A percentile compares a stretch with the other conserved stretches of the same genome.
These are phyloP conservation scores for Phycomyces blakesleeanus DNA, from an alignment of 192 early-diverging fungal species.

Conservation along the genomic window DNA sequence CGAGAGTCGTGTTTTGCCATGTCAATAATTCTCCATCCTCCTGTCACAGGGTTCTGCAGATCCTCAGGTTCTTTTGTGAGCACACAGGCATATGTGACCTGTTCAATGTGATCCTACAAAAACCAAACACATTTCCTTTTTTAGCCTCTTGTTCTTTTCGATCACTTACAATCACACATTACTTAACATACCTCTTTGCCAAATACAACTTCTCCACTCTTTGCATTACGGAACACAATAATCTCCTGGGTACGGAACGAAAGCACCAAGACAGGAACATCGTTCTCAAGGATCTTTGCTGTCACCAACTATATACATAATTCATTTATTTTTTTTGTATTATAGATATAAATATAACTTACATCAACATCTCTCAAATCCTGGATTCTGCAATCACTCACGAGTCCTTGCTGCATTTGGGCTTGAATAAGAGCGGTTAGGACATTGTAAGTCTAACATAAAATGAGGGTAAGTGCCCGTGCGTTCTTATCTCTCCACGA, in stretches of 20 bases:
- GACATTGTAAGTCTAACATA: conserved; percentile 66
- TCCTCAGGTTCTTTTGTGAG: conserved; percentile 86
- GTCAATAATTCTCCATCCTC: conserved; percentile 91
- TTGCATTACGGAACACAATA: conserved; percentile 83
- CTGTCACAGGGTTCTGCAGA: conserved; percentile 75
- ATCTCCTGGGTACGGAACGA: conserved; percentile 94
- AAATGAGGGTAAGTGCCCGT: background rate
- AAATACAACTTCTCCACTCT: conserved; percentile 79
- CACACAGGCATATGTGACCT: conserved; percentile 81
- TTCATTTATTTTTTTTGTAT: background rate
- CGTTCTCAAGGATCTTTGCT: conserved; percentile 89
- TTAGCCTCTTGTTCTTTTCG: background rate
- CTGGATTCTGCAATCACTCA: conserved; percentile 91
- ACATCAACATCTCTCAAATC: conserved; percentile 87
- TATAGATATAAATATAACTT: conserved; percentile 7
- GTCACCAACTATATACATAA: conserved; percentile 61
- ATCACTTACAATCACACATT: background rate
- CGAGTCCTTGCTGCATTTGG: conserved; percentile 81
- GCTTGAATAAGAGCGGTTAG: conserved; percentile 79
- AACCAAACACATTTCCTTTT: conserved; percentile 1
- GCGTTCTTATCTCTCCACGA: no score
- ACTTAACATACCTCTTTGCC: conserved; percentile 62
- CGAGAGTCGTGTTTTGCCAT: conserved; percentile 69
- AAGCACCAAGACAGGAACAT: conserved; percentile 85
- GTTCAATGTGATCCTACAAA: conserved; percentile 74